Evolutionary conservation across 2,329 filamentous ascomycete species (phyloP), one percentile per base, ranked within the genome.

Genomic region (Hypomyces perniciosus): DNA sequence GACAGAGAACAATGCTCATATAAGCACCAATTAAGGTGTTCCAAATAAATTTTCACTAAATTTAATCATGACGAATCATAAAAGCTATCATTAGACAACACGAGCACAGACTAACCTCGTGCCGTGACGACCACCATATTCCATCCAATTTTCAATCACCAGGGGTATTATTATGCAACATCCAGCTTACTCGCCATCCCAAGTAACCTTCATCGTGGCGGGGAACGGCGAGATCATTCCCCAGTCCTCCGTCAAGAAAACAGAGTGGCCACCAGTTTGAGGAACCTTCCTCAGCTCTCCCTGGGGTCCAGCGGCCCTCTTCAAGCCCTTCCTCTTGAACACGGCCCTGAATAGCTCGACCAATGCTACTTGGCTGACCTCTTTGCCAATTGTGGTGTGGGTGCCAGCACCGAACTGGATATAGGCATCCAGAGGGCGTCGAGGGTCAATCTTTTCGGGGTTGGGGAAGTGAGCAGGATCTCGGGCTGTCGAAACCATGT

Each of bases 191-290:
- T 66, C 54, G 13, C 67, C 68, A 59, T 78, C 74, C 75, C 76
- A 79, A 44, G 66, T 69, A 5, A 79, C 66, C 69, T 77, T 78
- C 76, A 79, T 78, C n/a, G 70, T 73, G 0, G 68, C 70, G 0
- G 77, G 76, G 60, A 76, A 78, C 1, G 73, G 69, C 59, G 64
- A 70, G 20, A 72, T 57, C 6, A 61, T 63, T 12, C 81, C 79
- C 71, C 83, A 82, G 60, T 88, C 83, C 66, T 85, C 80, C 35
- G 78, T 77, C 73, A 88, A 71, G 63, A 87, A 89, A 6, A 79
- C 68, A 8, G 72, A 78, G 63, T 76, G 77, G 0, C 79, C 80
- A 1, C 75, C 79, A 0, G 73, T 70, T 7, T 74, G 72, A 0
- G 72, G 67, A 2, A 88, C 73, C 70, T 80, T 85, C 73, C 88